These are phyloP conservation scores for Sclerotinia sclerotiorum DNA, from an alignment of 2,329 filamentous ascomycete genomes.

Conservation along the genomic window DNA sequence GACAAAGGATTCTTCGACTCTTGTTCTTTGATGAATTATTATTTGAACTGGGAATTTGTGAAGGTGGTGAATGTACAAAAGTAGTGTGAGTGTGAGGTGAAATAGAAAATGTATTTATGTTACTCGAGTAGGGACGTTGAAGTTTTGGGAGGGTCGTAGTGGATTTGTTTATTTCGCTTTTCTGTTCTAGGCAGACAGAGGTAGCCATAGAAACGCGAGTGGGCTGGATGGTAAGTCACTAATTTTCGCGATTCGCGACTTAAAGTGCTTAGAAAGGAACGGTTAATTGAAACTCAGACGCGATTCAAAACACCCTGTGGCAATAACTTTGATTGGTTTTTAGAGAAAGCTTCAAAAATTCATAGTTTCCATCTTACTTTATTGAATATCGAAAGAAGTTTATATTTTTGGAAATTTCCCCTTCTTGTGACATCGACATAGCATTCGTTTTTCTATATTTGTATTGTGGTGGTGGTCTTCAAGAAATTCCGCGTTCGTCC, in stretches of 20 bases:
- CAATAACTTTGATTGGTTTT: slow-evolving; percentile 2
- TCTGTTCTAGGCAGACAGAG: background rate
- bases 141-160: background rate
- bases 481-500: slow-evolving; percentile 10
- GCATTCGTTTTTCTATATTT: background rate
- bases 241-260: slow-evolving; percentile 16
- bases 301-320: background rate
- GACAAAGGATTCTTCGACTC: slow-evolving; percentile 16
- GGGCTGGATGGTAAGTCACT: background rate
- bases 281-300: slow-evolving; percentile 5
- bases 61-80: background rate
- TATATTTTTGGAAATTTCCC: background rate
- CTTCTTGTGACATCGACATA: background rate
- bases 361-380: background rate
- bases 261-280: background rate
- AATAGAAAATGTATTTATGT: background rate
- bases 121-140: background rate
- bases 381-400: background rate
- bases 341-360: background rate
- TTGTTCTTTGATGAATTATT: background rate
- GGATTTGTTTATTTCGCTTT: slow-evolving; percentile 19
- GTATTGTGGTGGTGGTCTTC: background rate
- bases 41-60: background rate
- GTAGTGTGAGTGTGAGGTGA: background rate
- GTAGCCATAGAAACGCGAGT: slow-evolving; percentile 18